A percentile compares a stretch with the other conserved stretches of the same genome.
These are phyloP conservation scores for Raddia distichophylla DNA, from an alignment of 176 grass and related monocot species.

Conservation along the genomic window DNA sequence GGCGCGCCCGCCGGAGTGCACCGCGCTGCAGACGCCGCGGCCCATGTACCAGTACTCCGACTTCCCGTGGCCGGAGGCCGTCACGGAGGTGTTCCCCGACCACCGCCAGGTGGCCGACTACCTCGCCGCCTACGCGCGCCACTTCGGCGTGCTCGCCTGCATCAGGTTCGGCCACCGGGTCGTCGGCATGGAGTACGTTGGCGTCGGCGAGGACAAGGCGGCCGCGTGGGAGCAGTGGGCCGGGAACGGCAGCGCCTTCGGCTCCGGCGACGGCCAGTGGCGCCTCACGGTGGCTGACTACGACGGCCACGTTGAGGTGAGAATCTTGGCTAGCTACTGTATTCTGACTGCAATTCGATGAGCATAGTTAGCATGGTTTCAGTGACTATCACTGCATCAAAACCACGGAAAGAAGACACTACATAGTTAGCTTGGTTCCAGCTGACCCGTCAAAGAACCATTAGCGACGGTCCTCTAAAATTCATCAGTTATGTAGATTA, in stretches of 20 bases:
- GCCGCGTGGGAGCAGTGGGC: conserved; percentile 52
- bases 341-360: too few relatives aligned
- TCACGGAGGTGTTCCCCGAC: conserved; percentile 37
- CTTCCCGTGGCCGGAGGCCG: conserved; percentile 60
- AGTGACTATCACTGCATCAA: too few relatives aligned
- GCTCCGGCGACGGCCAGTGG: conserved; percentile 34
- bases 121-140: conserved; percentile 53
- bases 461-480: too few relatives aligned
- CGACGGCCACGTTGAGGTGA: conserved; percentile 8
- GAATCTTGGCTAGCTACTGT: too few relatives aligned
- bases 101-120: conserved; percentile 55
- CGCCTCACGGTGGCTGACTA: not conserved
- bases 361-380: too few relatives aligned
- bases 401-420: too few relatives aligned
- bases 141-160: conserved; percentile 58
- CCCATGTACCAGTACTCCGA: conserved; percentile 55
- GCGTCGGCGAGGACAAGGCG: conserved; percentile 39
- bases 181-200: conserved; percentile 48
- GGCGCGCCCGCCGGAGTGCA: conserved; percentile 42
- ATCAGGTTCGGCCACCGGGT: conserved; percentile 56
- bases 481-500: too few relatives aligned
- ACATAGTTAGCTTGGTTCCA: too few relatives aligned
- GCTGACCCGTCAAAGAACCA: too few relatives aligned
- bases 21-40: conserved; percentile 52
- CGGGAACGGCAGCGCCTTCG: conserved; percentile 63